phyloP scores from a whole-genome alignment of 371 early-diverging fungal species.

The Circinella minor region DNA sequence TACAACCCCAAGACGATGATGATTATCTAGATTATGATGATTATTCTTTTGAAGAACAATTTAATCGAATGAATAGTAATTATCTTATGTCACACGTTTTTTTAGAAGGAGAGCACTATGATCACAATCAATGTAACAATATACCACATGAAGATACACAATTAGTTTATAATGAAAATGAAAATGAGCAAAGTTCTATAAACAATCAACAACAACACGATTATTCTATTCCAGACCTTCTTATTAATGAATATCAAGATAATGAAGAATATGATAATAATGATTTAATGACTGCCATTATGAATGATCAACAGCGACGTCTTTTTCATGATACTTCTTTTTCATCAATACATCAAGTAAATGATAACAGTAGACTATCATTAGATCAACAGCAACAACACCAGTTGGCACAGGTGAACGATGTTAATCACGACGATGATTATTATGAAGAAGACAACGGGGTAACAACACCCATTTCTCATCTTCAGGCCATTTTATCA shows the following conservation, averaged over 20 bases:
- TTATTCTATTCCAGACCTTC: not conserved
- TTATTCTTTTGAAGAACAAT: not conserved
- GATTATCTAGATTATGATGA: not conserved
- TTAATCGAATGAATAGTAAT: not conserved
- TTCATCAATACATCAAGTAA: not conserved
- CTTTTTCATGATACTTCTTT: not conserved
- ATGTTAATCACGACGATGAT: not conserved
- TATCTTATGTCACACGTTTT: not conserved
- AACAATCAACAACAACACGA: not conserved
- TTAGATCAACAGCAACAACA: too few relatives aligned
- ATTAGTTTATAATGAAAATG: not conserved
- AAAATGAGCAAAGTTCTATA: not conserved
- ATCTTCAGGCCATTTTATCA: not conserved
- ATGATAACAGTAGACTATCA: too few relatives aligned
- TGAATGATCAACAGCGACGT: conserved; percentile 4
- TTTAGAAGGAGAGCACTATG: not conserved
- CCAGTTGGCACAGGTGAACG: too few relatives aligned
- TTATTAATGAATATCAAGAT: not conserved
- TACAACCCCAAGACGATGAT: not conserved
- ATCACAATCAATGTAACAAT: not conserved
- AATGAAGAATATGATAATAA: not conserved
- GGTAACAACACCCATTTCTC: not conserved
- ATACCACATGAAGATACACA: not conserved
- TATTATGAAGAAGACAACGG: not conserved
- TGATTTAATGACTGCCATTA: not conserved